Conservation (phyloP, 2,329 filamentous ascomycete genomes). For the Aspergillus costaricaensis region DNA sequence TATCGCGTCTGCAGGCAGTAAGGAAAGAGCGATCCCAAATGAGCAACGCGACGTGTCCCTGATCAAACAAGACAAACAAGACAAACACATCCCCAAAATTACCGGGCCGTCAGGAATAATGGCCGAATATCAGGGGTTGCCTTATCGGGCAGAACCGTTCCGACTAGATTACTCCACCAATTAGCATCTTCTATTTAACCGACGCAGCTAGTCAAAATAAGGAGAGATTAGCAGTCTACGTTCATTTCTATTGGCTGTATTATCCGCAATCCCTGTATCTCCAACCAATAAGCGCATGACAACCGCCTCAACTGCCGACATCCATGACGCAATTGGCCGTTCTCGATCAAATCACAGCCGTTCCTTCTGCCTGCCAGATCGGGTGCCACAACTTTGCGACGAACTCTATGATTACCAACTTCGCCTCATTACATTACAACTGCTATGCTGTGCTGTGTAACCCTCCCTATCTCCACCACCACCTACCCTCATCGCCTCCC, state of each 20-base stretch:
- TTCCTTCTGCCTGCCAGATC: background rate
- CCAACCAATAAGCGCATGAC: background rate
- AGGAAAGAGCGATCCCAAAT: background rate
- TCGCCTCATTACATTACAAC: too few species aligned
- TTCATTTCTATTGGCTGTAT: background rate
- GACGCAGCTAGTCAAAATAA: background rate
- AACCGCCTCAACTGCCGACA: background rate
- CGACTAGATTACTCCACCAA: background rate
- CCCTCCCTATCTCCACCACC: too few species aligned
- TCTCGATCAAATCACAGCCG: background rate
- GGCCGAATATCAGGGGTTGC: background rate
- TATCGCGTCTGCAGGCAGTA: background rate
- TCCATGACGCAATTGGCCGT: conserved; percentile 12
- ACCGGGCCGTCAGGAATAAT: too few species aligned
- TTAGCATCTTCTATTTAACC: background rate
- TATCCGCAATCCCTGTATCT: conserved; percentile 6
- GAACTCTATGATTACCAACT: too few species aligned
- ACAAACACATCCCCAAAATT: background rate
- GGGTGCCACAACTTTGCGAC: background rate
- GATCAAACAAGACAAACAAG: background rate
- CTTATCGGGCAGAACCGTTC: background rate
- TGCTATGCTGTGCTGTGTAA: too few species aligned
- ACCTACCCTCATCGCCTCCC: background rate
- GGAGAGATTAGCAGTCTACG: background rate
- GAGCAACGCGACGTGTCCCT: background rate